phyloP scores from a whole-genome alignment of 768 basidiomycete genomes.

The Xerocomus spinulosus region DNA sequence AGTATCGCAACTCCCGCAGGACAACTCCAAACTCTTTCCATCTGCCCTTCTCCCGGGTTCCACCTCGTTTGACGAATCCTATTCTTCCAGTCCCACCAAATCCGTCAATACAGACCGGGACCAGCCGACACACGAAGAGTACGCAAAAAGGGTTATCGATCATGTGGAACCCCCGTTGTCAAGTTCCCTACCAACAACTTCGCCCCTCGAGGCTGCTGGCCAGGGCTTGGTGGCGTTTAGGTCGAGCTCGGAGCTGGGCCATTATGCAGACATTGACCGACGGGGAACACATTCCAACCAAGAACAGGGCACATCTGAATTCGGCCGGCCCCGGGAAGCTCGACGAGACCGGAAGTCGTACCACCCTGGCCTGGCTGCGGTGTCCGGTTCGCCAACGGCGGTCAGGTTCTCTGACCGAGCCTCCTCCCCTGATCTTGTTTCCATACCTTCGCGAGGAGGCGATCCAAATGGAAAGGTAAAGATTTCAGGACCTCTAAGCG shows the following conservation, averaged over 20 bases:
- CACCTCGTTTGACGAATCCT: slow-evolving; percentile 20
- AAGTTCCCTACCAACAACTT: slow-evolving; percentile 49
- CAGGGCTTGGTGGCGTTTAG: slow-evolving; percentile 38
- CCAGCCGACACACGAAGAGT: slow-evolving; percentile 19
- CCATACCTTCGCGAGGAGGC: slow-evolving; percentile 46
- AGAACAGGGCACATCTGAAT: slow-evolving; percentile 52
- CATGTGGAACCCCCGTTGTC: slow-evolving; percentile 60
- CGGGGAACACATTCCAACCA: slow-evolving; percentile 27
- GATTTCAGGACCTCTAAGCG: slow-evolving; percentile 86
- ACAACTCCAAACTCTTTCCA: slow-evolving; percentile 57
- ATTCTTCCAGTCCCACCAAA: slow-evolving; percentile 52
- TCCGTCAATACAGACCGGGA: slow-evolving; percentile 37
- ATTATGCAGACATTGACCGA: slow-evolving; percentile 64
- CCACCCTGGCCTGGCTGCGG: slow-evolving; percentile 51
- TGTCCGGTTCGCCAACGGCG: slow-evolving; percentile 44
- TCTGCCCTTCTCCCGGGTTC: slow-evolving; percentile 32
- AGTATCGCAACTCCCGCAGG: slow-evolving; percentile 51
- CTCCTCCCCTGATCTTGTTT: slow-evolving; percentile 46
- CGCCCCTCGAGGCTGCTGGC: slow-evolving; percentile 37
- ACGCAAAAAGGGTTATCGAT: slow-evolving; percentile 40
- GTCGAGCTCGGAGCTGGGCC: slow-evolving; percentile 78
- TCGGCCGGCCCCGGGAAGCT: slow-evolving; percentile 45
- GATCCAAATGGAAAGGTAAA: slow-evolving; percentile 66
- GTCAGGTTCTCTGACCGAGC: slow-evolving; percentile 33
- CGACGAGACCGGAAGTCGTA: slow-evolving; percentile 59